Base-by-base conservation (phyloP, 163 green algal species). In the Chloroidium sp. region DNA sequence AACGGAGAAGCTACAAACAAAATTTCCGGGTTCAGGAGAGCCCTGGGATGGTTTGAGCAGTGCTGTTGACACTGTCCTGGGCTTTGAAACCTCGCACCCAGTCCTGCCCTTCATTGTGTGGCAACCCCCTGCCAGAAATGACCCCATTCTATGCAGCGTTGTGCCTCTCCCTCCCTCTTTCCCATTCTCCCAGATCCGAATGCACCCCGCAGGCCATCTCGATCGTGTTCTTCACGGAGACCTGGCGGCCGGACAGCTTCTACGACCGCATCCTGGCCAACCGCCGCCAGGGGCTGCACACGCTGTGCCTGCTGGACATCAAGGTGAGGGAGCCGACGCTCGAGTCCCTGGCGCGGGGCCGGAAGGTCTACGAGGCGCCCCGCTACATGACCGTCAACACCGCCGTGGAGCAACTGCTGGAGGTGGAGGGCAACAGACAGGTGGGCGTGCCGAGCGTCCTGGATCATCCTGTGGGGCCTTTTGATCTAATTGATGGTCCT, bases 221-320 rank as follows among this genome's bases (percentile, higher is more conserved):
- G 58, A 95, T 99, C 10, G 91, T 96, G 0, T 99, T 99, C 89
- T 99, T 99, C 91, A 98, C 95, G 8, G 91, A 97, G 10, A 97
- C 88, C 0, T 99, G 96, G 96, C 89, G 91, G 0, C 96, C 96
- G 0, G 94, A 99, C 87, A 95, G 87, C 80, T 99, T 98, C 83
- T 99, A 99, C 83, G 94, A 97, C 84, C 93, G 92, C 64, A 96
- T 99, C 58, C 74, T 87, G 10, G 81, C 87, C 77, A 99, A 99
- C 88, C 83, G 89, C 67, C 83, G 82, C 62, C 10, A 83, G 13
- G 95, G 95, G 0, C 85, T 98, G 69, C 96, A 99, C 89, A 99
- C 96, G 67, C 89, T 99, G 74, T 98, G 93, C 85, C 86, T 99
- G 58, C 90, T 99, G 69, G 94, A 98, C 87, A 98, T 98, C 83